A percentile compares a stretch with the other conserved stretches of the same genome.
Evolutionary conservation across 352 stramenopile species (phyloP).

Genomic region (Blastocystis sp.): DNA sequence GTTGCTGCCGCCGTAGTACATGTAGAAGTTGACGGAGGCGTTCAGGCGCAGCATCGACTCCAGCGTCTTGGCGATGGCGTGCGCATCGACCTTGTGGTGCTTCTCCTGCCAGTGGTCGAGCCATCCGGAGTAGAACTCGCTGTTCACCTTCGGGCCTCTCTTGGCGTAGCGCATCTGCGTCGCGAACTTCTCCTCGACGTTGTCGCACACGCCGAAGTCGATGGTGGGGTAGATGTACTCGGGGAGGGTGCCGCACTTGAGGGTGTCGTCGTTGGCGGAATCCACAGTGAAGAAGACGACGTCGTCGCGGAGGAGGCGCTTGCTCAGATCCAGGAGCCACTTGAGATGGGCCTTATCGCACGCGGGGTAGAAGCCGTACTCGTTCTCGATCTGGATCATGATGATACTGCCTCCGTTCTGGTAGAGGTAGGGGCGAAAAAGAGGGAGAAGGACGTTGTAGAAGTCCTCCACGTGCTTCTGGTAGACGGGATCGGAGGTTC

Average conservation of each 20-base stretch:
- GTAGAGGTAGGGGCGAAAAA: slow-evolving; percentile 77
- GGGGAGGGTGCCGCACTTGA: slow-evolving; percentile 72
- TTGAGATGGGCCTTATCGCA: slow-evolving; percentile 75
- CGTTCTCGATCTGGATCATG: slow-evolving; percentile 81
- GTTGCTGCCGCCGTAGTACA: slow-evolving; percentile 78
- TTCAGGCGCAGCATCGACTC: slow-evolving; percentile 74
- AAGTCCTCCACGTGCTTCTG: slow-evolving; percentile 77
- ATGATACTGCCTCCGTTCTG: slow-evolving; percentile 80
- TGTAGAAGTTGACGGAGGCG: slow-evolving; percentile 77
- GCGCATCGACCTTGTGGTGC: slow-evolving; percentile 72
- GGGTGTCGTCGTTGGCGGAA: slow-evolving; percentile 29
- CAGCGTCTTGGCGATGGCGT: slow-evolving; percentile 63
- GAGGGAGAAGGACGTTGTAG: slow-evolving; percentile 75
- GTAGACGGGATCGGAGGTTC: slow-evolving; percentile 78
- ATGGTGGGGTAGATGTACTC: slow-evolving; percentile 74
- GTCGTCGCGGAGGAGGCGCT: slow-evolving; percentile 74
- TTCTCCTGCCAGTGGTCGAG: slow-evolving; percentile 76
- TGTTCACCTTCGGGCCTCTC: slow-evolving; percentile 74
- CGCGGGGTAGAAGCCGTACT: slow-evolving; percentile 77
- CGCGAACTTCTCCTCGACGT: slow-evolving; percentile 9
- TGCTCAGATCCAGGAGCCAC: slow-evolving; percentile 74
- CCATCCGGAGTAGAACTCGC: slow-evolving; percentile 77
- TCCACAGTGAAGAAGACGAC: slow-evolving; percentile 77
- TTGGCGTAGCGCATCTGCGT: slow-evolving; percentile 75
- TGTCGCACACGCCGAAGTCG: slow-evolving; percentile 75